Conservation (phyloP, 495 filamentous ascomycete species). For the Penicillium coprophilum region DNA sequence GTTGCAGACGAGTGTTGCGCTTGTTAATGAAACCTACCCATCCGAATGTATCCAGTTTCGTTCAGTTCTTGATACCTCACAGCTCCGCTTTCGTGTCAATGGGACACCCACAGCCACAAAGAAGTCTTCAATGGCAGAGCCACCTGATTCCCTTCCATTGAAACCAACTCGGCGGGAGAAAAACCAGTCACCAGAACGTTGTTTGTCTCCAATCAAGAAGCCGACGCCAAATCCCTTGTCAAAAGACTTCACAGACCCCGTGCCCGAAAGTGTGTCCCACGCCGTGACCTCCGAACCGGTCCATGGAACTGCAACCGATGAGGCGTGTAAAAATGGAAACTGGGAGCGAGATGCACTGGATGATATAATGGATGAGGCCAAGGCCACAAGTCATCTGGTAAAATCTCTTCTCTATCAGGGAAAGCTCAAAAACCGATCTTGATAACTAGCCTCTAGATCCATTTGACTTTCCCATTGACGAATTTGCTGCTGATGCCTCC, state of each 20-base stretch:
- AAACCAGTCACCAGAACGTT: slow-evolving; percentile 17
- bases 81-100: slow-evolving; percentile 59
- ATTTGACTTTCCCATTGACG: slow-evolving; percentile 30
- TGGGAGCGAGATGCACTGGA: slow-evolving; percentile 52
- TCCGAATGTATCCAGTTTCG: slow-evolving; percentile 71
- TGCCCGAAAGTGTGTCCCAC: neutral
- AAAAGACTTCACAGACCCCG: neutral
- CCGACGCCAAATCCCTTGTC: neutral
- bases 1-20: slow-evolving; percentile 43
- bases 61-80: slow-evolving; percentile 56
- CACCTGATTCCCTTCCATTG: slow-evolving; percentile 24
- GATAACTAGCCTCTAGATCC: slow-evolving; percentile 43
- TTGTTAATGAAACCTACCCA: slow-evolving; percentile 79
- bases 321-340: neutral
- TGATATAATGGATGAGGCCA: slow-evolving; percentile 57
- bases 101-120: slow-evolving; percentile 31
- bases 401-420: neutral
- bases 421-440: neutral
- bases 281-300: neutral
- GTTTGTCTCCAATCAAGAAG: slow-evolving; percentile 12
- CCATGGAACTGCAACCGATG: neutral
- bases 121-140: slow-evolving; percentile 6
- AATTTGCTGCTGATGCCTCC: slow-evolving; percentile 20
- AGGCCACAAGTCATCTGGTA: slow-evolving; percentile 55
- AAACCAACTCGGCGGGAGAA: slow-evolving; percentile 30